A percentile compares a stretch with the other conserved stretches of the same genome.
phyloP scores from a whole-genome alignment of 768 basidiomycete genomes.

The Pulveroboletus ravenelii region DNA sequence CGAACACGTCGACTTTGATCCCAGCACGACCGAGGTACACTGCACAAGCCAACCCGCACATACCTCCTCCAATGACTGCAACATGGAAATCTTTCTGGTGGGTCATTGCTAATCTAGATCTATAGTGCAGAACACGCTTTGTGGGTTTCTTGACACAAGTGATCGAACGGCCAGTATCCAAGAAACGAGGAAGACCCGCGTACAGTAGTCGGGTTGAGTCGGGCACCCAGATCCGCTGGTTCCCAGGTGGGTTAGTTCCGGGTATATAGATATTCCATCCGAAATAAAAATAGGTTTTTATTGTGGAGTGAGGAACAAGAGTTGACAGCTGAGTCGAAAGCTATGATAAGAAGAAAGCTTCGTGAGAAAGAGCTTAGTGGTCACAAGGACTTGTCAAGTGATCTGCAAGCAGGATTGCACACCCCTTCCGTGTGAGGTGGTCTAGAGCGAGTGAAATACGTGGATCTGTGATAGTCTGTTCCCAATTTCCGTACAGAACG shows the following conservation, averaged over 20 bases:
- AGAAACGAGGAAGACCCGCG: background rate
- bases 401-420: constrained; percentile 23
- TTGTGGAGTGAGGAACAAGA: background rate
- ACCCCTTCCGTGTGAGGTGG: constrained; percentile 32
- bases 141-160: background rate
- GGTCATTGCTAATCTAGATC: background rate
- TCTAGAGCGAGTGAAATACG: constrained; percentile 33
- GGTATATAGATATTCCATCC: background rate
- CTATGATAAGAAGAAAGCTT: background rate
- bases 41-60: constrained; percentile 49
- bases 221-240: background rate
- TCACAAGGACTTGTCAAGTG: constrained; percentile 12
- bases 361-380: constrained; percentile 2
- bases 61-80: constrained; percentile 53
- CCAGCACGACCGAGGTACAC: constrained; percentile 40
- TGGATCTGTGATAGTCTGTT: constrained; percentile 32
- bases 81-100: constrained; percentile 40
- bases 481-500: constrained; percentile 54
- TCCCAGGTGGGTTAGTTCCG: background rate
- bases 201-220: background rate
- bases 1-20: constrained; percentile 46
- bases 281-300: background rate
- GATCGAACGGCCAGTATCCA: background rate
- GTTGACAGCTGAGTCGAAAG: background rate
- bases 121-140: background rate